These are phyloP conservation scores for Ramularia collo-cygni DNA, from an alignment of 2,329 filamentous ascomycete genomes.

Conservation along the genomic window DNA sequence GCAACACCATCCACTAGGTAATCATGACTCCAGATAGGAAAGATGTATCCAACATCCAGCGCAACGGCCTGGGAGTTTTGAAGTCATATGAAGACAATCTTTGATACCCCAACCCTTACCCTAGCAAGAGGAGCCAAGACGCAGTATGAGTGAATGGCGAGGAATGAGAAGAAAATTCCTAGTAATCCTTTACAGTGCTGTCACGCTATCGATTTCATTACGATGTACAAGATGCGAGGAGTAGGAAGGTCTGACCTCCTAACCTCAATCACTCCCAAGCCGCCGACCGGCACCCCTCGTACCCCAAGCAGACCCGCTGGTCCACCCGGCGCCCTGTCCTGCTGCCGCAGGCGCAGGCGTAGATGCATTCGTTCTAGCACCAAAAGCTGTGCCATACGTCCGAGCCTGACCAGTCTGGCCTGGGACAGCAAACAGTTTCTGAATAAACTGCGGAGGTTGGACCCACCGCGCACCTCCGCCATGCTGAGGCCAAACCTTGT, in stretches of 20 bases:
- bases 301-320: slow-evolving; percentile 44
- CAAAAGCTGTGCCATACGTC: slow-evolving; percentile 56
- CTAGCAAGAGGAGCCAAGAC: too few species aligned
- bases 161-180: too few species aligned
- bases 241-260: not conserved
- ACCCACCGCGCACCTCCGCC: slow-evolving; percentile 75
- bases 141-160: too few species aligned
- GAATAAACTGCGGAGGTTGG: slow-evolving; percentile 65
- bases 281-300: slow-evolving; percentile 56
- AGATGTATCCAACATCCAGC: too few species aligned
- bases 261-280: slow-evolving; percentile 42
- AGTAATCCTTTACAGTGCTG: slow-evolving; percentile 1
- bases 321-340: slow-evolving; percentile 28
- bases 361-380: slow-evolving; percentile 36
- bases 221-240: not conserved
- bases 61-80: too few species aligned
- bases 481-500: slow-evolving; percentile 79
- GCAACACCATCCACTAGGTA: too few species aligned
- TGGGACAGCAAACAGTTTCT: slow-evolving; percentile 53
- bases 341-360: slow-evolving; percentile 27
- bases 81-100: too few species aligned
- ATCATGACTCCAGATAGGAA: too few species aligned
- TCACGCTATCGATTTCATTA: not conserved
- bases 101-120: too few species aligned
- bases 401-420: slow-evolving; percentile 41